Evolutionary conservation across 2,329 filamentous ascomycete genomes (phyloP).

Genomic region (Neonectria faginata): DNA sequence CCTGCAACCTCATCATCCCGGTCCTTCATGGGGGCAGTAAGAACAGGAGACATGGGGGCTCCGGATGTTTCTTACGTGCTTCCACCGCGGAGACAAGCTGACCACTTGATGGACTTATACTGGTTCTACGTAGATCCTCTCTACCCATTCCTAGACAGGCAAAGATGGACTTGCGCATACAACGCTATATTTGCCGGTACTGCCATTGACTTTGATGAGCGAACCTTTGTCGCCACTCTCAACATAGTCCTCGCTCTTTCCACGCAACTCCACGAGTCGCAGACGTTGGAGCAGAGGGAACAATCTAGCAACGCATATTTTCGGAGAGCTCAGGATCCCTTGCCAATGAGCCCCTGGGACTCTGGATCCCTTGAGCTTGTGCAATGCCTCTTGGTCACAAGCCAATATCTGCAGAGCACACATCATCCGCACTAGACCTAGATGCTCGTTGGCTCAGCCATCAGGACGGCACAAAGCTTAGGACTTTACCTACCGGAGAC

Average conservation of each 20-base stretch:
- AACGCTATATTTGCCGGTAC: constrained; percentile 55
- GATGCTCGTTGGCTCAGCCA: constrained; percentile 60
- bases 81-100: constrained; percentile 58
- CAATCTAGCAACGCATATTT: constrained; percentile 57
- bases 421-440: constrained; percentile 61
- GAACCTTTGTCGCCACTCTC: constrained; percentile 57
- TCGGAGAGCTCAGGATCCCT: constrained; percentile 54
- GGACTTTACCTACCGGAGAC: constrained; percentile 59
- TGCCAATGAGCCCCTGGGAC: constrained; percentile 58
- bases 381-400: constrained; percentile 60
- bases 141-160: constrained; percentile 58
- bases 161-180: constrained; percentile 54
- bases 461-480: constrained; percentile 60
- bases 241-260: constrained; percentile 61
- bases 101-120: constrained; percentile 58
- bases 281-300: constrained; percentile 54
- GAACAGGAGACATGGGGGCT: constrained; percentile 28
- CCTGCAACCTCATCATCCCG: neutral
- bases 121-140: constrained; percentile 60
- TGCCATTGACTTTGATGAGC: constrained; percentile 52
- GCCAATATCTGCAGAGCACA: constrained; percentile 62
- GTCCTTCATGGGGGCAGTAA: neutral
- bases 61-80: constrained; percentile 54
- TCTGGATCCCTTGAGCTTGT: constrained; percentile 57
- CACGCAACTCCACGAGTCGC: constrained; percentile 56